Base-by-base conservation (phyloP, 495 filamentous ascomycete species). In the Hypoxylon lenormandii region DNA sequence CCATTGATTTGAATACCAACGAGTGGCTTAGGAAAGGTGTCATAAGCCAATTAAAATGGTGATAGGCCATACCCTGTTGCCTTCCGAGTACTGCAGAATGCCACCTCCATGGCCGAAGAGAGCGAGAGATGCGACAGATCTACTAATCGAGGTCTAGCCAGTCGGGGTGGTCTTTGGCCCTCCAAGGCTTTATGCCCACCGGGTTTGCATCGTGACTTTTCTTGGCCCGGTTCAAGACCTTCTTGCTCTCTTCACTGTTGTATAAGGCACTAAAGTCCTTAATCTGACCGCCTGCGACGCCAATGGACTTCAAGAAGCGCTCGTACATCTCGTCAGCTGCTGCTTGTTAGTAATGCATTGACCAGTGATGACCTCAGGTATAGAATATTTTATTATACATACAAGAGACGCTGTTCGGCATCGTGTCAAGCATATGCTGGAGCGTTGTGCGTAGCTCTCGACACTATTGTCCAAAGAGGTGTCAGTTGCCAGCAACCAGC, bases 121-220 rank as follows among this genome's bases (percentile, higher is more conserved):
- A 42, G n/a, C 10, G 49, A 23, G 6, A 6, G 11, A 15, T 28
- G 42, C 23, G 1, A 47, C 59, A 43, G 28, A 13, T 6, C 72
- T 71, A 61, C 60, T 50, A 59, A 30, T 36, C 71, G n/a, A 53
- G 22, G 8, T 76, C 69, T 42, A 79, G 70, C 83, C 83, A 86
- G 37, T 82, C 78, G 0, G 83, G 82, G 59, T 86, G 76, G 7
- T 86, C 82, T 18, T 70, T 77, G 3, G 80, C 75, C 18, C 73
- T 74, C 84, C 85, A 87, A 26, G 80, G 78, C 64, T 78, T 82
- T 54, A 86, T 82, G 12, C 80, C 82, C 45, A 77, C 76, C 0
- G 82, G 79, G 46, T 82, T 81, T 21, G 78, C 74, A 50, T 76
- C 75, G 23, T 78, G 78, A 63, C 83, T 85, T 57, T 80, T 76